Evolutionary conservation across 2,329 filamentous ascomycete species (phyloP), one percentile per base, ranked within the genome.

Genomic region (Sporothrix sp.): DNA sequence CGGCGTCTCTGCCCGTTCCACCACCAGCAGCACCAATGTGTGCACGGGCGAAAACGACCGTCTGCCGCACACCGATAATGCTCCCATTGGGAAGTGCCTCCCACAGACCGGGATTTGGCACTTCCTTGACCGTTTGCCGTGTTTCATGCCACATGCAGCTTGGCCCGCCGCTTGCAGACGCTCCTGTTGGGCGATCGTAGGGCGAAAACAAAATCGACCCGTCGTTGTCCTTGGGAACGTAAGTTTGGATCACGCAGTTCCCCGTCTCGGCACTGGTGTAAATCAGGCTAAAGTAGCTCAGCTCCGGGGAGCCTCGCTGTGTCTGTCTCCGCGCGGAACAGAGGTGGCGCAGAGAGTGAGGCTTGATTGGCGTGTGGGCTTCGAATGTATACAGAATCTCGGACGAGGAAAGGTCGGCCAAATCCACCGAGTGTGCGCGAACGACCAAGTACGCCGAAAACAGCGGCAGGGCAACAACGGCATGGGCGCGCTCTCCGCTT

Each of bases 51-150:
- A 48, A 23, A 14, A 58, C 28, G 8, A 20, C 57, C n/a, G 53
- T 40, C 35, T 49, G 75, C 27, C 83, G 71, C 11, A 87, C 69
- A 0, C 85, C 84, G 1, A 86, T 68, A 9, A 86, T 68, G 50
- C 76, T 77, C 0, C 81, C 78, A 28, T 74, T 74, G 0, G 73
- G 70, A 7, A 85, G 68, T 1, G 78, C 68, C 54, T 82, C 77
- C 84, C 84, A 88, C 0, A 68, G 62, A 0, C 84, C 84, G 0
- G 82, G 81, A 33, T 82, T 75, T n/a, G 71, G 64, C 7, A 87
- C 70, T 8, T 68, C 71, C 42, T 75, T 73, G 35, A 67, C 72
- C 3, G 70, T 64, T 57, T 79, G 73, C 14, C 67, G 72, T 2
- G 76, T 73, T 20, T 73, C 70, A 6, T 64, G 60, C 76, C 76